Percentiles rank a stretch among this genome's conserved stretches.
phyloP scores from a whole-genome alignment of 192 early-diverging fungal species.

The Coemansia sp. region DNA sequence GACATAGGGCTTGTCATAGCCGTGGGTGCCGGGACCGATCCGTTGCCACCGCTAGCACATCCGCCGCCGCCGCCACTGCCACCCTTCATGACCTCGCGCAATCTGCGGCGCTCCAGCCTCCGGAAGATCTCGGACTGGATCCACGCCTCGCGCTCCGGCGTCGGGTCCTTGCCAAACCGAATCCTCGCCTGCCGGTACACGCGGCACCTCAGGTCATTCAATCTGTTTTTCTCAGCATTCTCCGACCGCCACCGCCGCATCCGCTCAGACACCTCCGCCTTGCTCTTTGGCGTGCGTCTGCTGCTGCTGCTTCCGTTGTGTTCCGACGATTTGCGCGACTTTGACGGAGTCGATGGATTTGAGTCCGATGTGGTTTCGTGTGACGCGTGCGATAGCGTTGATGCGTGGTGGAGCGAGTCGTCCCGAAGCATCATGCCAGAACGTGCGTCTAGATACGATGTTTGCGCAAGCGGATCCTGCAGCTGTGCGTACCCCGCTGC shows the following conservation, averaged over 20 bases:
- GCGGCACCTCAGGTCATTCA: constrained; percentile 72
- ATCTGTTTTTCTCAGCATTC: constrained; percentile 59
- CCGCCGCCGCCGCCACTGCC: background rate
- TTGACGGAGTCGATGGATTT: constrained; percentile 45
- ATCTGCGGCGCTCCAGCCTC: constrained; percentile 46
- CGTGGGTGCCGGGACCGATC: constrained; percentile 39
- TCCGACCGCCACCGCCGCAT: constrained; percentile 57
- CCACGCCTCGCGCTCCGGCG: constrained; percentile 62
- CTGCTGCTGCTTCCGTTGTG: constrained; percentile 22
- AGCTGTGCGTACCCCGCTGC: constrained; percentile 39
- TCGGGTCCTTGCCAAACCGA: constrained; percentile 64
- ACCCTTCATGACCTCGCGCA: constrained; percentile 54
- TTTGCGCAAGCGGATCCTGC: constrained; percentile 29
- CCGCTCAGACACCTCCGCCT: constrained; percentile 56
- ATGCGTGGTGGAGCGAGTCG: constrained; percentile 41
- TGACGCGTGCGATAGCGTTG: constrained; percentile 47
- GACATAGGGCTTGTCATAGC: constrained; percentile 26
- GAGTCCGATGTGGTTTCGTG: constrained; percentile 41
- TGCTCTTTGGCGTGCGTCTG: constrained; percentile 50
- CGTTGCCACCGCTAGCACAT: constrained; percentile 1
- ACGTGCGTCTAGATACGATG: constrained; percentile 40
- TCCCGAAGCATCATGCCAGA: constrained; percentile 23
- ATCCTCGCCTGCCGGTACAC: constrained; percentile 67
- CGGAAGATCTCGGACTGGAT: constrained; percentile 66
- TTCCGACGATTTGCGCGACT: constrained; percentile 20